Conservation (phyloP, 805 yeast species). For the Metschnikowia cerradonensis region DNA sequence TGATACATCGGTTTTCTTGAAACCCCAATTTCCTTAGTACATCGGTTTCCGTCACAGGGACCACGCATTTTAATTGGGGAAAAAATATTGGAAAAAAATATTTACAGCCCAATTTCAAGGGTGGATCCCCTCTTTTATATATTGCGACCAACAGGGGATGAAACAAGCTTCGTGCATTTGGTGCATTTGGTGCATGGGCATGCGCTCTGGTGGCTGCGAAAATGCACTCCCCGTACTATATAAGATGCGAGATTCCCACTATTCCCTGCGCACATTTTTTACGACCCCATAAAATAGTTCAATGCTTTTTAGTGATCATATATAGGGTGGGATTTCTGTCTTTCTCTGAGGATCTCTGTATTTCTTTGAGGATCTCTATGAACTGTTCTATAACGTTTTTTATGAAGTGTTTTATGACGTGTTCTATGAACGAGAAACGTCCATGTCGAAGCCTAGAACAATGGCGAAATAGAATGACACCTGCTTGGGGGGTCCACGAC, state of each 20-base stretch:
- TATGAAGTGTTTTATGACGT: too few species aligned
- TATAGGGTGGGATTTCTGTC: too few species aligned
- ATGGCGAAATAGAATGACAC: constrained; percentile 71
- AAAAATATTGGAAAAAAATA: too few species aligned
- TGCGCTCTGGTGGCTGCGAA: neutral
- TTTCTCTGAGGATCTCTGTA: too few species aligned
- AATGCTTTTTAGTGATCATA: too few species aligned
- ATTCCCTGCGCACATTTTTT: neutral
- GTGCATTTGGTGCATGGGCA: neutral
- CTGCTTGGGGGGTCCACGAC: constrained; percentile 78
- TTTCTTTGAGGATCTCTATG: too few species aligned
- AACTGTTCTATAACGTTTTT: too few species aligned
- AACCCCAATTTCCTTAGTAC: too few species aligned
- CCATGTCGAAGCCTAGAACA: constrained; percentile 67
- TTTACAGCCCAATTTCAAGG: neutral
- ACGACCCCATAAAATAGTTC: too few species aligned
- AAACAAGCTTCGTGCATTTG: neutral
- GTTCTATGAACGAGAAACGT: constrained; percentile 48
- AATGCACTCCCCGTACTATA: neutral
- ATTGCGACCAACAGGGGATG: neutral
- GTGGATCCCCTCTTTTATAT: neutral
- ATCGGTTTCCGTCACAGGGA: too few species aligned
- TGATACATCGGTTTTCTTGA: too few species aligned
- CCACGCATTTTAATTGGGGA: too few species aligned
- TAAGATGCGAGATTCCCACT: neutral